Evolutionary conservation across 2,329 filamentous ascomycete species (phyloP).

Genomic region (Pseudogymnoascus sp.): DNA sequence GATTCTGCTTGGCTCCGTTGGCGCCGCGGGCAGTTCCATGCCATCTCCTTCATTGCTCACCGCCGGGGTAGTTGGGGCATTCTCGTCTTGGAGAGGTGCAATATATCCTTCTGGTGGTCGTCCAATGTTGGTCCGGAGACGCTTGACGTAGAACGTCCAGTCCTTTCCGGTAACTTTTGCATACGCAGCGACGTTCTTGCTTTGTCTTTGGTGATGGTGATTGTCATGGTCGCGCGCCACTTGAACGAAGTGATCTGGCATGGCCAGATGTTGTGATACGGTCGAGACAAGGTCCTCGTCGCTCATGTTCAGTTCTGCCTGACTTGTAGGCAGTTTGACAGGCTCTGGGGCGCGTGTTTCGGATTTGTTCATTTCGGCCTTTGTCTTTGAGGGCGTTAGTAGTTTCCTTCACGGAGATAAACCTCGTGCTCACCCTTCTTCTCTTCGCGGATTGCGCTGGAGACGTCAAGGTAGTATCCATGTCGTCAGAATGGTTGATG

Average conservation of each 20-base stretch:
- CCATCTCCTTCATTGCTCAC: slow-evolving; percentile 37
- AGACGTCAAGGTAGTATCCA: slow-evolving; percentile 37
- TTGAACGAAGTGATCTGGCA: slow-evolving; percentile 39
- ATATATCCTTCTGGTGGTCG: slow-evolving; percentile 49
- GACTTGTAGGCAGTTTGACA: slow-evolving; percentile 24
- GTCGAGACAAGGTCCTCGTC: slow-evolving; percentile 39
- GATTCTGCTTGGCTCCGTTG: slow-evolving; percentile 33
- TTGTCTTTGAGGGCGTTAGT: slow-evolving; percentile 9
- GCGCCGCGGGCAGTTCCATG: slow-evolving; percentile 15
- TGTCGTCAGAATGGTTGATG: slow-evolving; percentile 15
- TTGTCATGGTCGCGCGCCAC: slow-evolving; percentile 57
- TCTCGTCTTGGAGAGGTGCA: slow-evolving; percentile 12
- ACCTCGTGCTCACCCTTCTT: slow-evolving; percentile 47
- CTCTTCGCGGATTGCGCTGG: slow-evolving; percentile 56
- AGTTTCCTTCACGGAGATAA: slow-evolving; percentile 5
- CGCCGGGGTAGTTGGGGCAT: slow-evolving; percentile 21
- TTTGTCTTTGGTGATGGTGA: slow-evolving; percentile 50
- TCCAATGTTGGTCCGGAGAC: slow-evolving; percentile 67
- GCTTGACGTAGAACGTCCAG: slow-evolving; percentile 78
- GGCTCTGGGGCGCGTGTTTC: slow-evolving; percentile 27
- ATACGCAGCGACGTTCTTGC: slow-evolving; percentile 59
- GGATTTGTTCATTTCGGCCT: slow-evolving; percentile 32
- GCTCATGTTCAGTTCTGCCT: slow-evolving; percentile 36
- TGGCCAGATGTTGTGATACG: slow-evolving; percentile 20
- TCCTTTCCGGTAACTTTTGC: slow-evolving; percentile 74